These are phyloP conservation scores for Trichoderma virens DNA, from an alignment of 495 filamentous ascomycete species.

Conservation along the genomic window DNA sequence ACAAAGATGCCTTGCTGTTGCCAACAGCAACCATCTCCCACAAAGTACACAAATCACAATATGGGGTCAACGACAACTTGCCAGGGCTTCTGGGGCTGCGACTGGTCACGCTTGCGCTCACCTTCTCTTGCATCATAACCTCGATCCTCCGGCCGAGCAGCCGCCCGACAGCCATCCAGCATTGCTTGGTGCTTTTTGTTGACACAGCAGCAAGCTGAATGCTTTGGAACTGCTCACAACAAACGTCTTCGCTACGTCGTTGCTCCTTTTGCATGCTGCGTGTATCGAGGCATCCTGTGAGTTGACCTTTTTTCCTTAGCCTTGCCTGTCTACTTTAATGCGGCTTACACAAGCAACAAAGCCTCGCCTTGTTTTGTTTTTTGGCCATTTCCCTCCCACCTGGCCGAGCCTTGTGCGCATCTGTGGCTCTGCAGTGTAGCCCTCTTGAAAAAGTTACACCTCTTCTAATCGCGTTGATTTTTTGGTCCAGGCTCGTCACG, in stretches of 20 bases:
- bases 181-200: neutral
- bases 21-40: slow-evolving; percentile 1
- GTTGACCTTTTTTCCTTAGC: neutral
- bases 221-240: neutral
- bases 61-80: neutral
- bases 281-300: neutral
- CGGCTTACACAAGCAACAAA: neutral
- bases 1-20: neutral
- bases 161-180: neutral
- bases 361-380: slow-evolving; percentile 1
- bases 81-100: neutral
- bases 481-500: neutral
- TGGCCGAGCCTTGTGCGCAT: neutral
- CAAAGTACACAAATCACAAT: slow-evolving; percentile 8
- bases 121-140: neutral
- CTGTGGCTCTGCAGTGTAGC: neutral
- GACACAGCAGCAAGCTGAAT: neutral
- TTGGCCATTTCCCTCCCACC: neutral
- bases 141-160: neutral
- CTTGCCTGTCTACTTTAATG: neutral
- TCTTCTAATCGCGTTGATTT: neutral
- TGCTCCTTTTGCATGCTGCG: neutral
- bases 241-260: neutral
- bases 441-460: neutral
- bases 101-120: neutral